Evolutionary conservation across 2,329 filamentous ascomycete genomes (phyloP).

Genomic region (Pyricularia sp.): DNA sequence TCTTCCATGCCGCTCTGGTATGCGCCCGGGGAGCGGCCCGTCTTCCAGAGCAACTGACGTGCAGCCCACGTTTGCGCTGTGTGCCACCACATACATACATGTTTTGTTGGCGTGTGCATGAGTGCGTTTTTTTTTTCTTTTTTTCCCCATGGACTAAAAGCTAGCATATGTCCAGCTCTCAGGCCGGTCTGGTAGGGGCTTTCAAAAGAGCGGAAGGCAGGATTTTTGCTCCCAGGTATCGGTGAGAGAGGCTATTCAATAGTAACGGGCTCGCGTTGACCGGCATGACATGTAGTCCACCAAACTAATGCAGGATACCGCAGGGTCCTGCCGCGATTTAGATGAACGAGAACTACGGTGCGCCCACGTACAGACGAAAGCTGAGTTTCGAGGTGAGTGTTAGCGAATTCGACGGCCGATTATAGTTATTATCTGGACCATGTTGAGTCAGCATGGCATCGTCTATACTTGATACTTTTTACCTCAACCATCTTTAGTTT

Average conservation of each 20-base stretch:
- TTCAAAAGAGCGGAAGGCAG: neutral
- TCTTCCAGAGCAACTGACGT: neutral
- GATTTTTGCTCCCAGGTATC: neutral
- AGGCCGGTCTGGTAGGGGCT: neutral
- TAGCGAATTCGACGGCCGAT: neutral
- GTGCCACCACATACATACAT: neutral
- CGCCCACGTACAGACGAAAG: neutral
- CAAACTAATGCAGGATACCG: neutral
- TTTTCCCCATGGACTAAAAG: neutral
- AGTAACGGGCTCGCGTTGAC: neutral
- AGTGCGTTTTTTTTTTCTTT: neutral
- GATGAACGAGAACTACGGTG: neutral
- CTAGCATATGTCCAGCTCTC: neutral
- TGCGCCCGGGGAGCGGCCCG: neutral
- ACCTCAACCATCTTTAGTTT: neutral
- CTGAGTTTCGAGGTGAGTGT: neutral
- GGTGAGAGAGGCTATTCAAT: neutral
- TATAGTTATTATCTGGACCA: neutral
- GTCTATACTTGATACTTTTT: too few species aligned
- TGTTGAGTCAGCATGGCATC: too few species aligned
- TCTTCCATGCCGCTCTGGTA: neutral
- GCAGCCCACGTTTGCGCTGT: neutral
- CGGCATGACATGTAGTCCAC: neutral
- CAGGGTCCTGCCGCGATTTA: neutral
- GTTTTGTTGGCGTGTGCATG: neutral